Base-by-base conservation (phyloP, 257 asterid genomes). In the Solanum infundibuliforme region DNA sequence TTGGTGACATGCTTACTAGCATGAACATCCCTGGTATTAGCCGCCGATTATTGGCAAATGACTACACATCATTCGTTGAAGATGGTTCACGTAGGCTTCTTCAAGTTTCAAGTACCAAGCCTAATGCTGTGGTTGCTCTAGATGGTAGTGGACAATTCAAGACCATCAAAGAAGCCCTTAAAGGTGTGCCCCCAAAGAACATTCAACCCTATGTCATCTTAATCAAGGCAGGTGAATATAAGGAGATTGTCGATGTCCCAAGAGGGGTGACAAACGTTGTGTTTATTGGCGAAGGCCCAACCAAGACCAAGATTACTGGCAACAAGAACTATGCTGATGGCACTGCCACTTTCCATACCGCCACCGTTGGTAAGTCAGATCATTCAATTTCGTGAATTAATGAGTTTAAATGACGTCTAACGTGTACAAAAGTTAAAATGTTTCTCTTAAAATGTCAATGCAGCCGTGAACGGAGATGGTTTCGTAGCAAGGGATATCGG, bases 81-180 rank as follows among this genome's bases (percentile, higher is more conserved):
- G 18, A 39, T 2, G 35, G 32, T 4, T 46, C 62, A 1, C 92
- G 92, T 1, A 88, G 82, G 65, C 76, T 91, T 29, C 92, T 93
- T 20, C 84, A 79, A 7, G 88, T 89, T 75, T 86, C 87, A 2
- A 35, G 72, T 1, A 9, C 69, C 75, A 93, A 88, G 84, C 91
- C 95, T 1, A 91, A 90, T 7, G 93, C 74, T 1, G 90, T 90
- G 65, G 98, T 95, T 87, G 95, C 98, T 3, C 89, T 65, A 23
- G 98, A 96, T 87, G 98, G 98, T 0, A 92, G 94, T 65, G 98
- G 98, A 2, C 83, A 91, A 8, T 93, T 46, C 72, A 91, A 83
- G 90, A 90, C 95, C 65, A 94, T 95, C 38, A 60, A 55, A 0
- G 95, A 71, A 1, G 98, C 98, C 12, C 27, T 94, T 10, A 87